Percentiles rank a stretch among this genome's conserved stretches.
phyloP scores from a whole-genome alignment of 176 grass and related monocot genomes.

The Eragrostis curvula region DNA sequence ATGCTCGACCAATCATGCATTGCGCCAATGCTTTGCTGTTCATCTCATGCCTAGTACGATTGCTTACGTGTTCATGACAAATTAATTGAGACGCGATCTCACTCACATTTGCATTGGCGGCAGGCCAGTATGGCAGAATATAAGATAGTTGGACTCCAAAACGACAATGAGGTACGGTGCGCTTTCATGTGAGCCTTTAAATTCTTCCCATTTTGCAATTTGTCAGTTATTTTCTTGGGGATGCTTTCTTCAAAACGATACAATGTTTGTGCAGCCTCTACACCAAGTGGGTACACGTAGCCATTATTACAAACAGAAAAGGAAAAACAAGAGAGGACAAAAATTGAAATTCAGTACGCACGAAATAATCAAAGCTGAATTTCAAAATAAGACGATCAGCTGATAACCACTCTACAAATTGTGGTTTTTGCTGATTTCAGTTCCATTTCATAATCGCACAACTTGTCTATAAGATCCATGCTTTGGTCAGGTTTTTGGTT shows the following conservation, averaged over 20 bases:
- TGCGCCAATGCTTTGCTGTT: neutral
- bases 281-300: neutral
- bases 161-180: neutral
- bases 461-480: too few relatives aligned
- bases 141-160: neutral
- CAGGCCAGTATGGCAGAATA: conserved; percentile 2
- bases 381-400: neutral
- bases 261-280: neutral
- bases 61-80: neutral
- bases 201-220: neutral
- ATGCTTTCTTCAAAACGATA: neutral
- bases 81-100: conserved; percentile 12
- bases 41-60: neutral
- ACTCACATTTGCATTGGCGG: neutral
- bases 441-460: too few relatives aligned
- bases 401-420: neutral
- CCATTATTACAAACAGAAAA: neutral
- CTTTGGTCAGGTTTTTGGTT: too few relatives aligned
- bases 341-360: neutral
- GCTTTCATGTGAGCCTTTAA: neutral
- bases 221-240: neutral
- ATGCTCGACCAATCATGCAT: neutral
- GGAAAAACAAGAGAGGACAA: neutral
- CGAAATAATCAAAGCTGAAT: neutral
- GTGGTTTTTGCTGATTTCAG: too few relatives aligned